Evolutionary conservation across 163 green algal species (phyloP).

Genomic region (Scenedesmus sp.): DNA sequence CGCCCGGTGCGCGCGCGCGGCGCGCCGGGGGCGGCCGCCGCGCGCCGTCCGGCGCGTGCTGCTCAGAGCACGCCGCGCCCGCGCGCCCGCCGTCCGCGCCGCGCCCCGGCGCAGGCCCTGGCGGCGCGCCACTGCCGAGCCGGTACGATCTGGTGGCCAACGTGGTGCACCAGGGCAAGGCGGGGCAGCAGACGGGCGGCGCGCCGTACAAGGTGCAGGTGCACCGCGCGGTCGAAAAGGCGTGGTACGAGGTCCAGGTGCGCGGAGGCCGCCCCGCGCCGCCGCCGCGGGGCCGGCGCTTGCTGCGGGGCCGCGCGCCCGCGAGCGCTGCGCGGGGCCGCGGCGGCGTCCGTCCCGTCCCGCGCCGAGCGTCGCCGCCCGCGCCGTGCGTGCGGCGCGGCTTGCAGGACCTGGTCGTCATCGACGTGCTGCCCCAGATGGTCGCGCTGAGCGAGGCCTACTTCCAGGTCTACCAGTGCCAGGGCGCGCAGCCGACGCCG

Average conservation of each 20-base stretch:
- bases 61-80: too few species aligned
- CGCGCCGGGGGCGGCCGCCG: too few species aligned
- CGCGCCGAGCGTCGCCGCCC: too few species aligned
- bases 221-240: slow-evolving; percentile 68
- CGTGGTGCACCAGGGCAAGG: slow-evolving; percentile 93
- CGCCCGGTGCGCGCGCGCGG: neutral
- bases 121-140: slow-evolving; percentile 44
- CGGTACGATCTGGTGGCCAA: slow-evolving; percentile 96
- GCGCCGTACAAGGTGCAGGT: slow-evolving; percentile 72
- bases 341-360: neutral
- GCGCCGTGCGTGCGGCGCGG: neutral
- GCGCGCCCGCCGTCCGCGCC: too few species aligned
- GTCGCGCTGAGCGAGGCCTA: slow-evolving; percentile 96
- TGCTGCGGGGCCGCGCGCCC: too few species aligned
- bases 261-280: too few species aligned
- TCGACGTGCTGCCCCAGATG: slow-evolving; percentile 96
- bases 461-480: slow-evolving; percentile 90
- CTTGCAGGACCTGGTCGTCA: slow-evolving; percentile 93
- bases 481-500: slow-evolving; percentile 19
- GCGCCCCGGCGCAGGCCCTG: slow-evolving; percentile 41
- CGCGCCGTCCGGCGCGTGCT: too few species aligned
- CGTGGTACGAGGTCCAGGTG: slow-evolving; percentile 47
- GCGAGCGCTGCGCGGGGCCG: neutral
- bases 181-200: slow-evolving; percentile 43
- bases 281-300: too few species aligned